phyloP scores from a whole-genome alignment of 2,329 filamentous ascomycete species.

The Botrytis deweyae region DNA sequence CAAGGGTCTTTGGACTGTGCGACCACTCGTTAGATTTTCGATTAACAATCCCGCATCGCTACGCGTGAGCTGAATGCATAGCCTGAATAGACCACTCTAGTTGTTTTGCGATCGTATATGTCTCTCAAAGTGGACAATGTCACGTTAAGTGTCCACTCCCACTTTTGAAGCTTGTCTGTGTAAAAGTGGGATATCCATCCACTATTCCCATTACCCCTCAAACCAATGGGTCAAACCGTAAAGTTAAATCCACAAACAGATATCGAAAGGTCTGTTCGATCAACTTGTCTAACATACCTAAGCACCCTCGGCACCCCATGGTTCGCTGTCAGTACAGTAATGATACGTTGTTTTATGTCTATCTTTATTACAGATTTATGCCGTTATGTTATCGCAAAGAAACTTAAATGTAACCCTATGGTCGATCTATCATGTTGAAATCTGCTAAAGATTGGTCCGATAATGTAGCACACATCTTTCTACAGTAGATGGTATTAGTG shows the following conservation, averaged over 20 bases:
- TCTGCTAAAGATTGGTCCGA: background rate
- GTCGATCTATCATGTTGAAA: background rate
- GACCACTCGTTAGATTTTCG: background rate
- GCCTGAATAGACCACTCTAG: background rate
- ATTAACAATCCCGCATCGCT: background rate
- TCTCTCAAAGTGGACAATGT: background rate
- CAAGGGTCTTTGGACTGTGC: background rate
- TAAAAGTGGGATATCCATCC: constrained; percentile 4
- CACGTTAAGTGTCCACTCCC: background rate
- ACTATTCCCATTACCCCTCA: background rate
- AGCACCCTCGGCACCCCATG: background rate
- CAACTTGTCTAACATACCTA: background rate
- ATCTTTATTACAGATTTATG: background rate
- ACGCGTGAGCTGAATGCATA: background rate
- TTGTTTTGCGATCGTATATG: background rate
- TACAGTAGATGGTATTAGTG: background rate
- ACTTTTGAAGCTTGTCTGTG: background rate
- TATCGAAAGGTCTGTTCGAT: background rate
- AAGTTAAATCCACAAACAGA: background rate
- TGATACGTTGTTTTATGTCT: background rate
- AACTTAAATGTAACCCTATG: background rate
- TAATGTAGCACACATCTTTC: background rate
- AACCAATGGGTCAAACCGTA: background rate
- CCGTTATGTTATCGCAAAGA: background rate
- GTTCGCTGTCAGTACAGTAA: background rate